phyloP scores from a whole-genome alignment of 179 eudicot genomes.

The Beta corolliflora region DNA sequence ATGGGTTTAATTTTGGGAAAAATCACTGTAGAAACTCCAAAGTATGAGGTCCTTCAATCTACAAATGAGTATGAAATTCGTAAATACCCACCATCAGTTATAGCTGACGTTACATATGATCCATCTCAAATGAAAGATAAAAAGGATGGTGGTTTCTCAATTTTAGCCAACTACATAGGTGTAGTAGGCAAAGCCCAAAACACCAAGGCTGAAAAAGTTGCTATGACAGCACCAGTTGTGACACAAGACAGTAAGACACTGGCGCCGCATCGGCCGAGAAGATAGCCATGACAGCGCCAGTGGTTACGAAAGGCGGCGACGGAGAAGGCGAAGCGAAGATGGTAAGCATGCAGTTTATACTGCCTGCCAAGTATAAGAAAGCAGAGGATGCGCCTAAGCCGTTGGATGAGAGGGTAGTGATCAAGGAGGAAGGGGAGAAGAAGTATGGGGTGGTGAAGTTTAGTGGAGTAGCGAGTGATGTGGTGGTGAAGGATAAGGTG shows the following conservation, averaged over 20 bases:
- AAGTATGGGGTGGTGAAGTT: conserved; percentile 75
- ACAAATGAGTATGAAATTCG: conserved; percentile 70
- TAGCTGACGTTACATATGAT: conserved; percentile 69
- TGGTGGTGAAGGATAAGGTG: conserved; percentile 59
- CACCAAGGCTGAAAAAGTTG: conserved; percentile 53
- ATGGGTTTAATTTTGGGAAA: conserved; percentile 59
- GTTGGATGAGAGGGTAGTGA: conserved; percentile 79
- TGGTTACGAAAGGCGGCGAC: conserved; percentile 38
- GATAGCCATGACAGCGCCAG: conserved; percentile 78
- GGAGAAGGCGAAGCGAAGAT: conserved; percentile 22
- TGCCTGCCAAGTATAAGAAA: conserved; percentile 56
- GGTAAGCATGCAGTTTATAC: conserved; percentile 71
- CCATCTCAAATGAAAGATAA: conserved; percentile 55
- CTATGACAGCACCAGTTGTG: conserved; percentile 83
- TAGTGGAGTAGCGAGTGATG: conserved; percentile 60
- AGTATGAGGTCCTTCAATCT: conserved; percentile 48
- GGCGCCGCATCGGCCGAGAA: conserved; percentile 13
- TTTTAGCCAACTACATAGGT: conserved; percentile 77
- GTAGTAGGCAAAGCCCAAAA: conserved; percentile 68
- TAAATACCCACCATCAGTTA: conserved; percentile 53
- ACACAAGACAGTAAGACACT: conserved; percentile 30
- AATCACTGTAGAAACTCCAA: conserved; percentile 73
- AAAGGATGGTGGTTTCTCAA: conserved; percentile 69
- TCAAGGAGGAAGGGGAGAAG: conserved; percentile 66
- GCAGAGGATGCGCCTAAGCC: conserved; percentile 82